Conservation (phyloP, 2,329 filamentous ascomycete species). For the Aspergillus intermedius region DNA sequence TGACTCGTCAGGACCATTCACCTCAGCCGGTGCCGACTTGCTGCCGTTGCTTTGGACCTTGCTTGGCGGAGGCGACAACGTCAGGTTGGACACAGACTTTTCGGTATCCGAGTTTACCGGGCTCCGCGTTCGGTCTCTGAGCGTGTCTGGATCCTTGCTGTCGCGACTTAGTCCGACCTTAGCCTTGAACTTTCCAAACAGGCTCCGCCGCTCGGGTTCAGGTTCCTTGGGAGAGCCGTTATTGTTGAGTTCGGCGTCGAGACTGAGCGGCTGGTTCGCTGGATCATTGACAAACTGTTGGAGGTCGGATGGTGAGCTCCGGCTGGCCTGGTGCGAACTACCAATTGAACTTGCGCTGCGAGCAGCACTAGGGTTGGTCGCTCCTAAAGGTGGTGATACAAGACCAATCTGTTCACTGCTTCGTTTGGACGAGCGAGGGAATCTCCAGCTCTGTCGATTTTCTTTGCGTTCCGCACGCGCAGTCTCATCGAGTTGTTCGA, state of each 20-base stretch:
- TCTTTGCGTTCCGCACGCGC: slow-evolving; percentile 55
- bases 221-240: slow-evolving; percentile 17
- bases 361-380: slow-evolving; percentile 57
- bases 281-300: slow-evolving; percentile 33
- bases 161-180: slow-evolving; percentile 52
- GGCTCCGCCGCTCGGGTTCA: slow-evolving; percentile 52
- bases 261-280: slow-evolving; percentile 28
- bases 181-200: slow-evolving; percentile 59
- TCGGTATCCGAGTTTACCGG: slow-evolving; percentile 38
- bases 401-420: slow-evolving; percentile 48
- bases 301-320: slow-evolving; percentile 41
- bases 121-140: slow-evolving; percentile 49
- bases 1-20: slow-evolving; percentile 16
- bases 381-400: slow-evolving; percentile 47
- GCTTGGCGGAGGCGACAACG: slow-evolving; percentile 27
- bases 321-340: slow-evolving; percentile 47
- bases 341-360: slow-evolving; percentile 63
- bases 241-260: slow-evolving; percentile 35
- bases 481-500: slow-evolving; percentile 64
- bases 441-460: slow-evolving; percentile 67
- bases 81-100: slow-evolving; percentile 25
- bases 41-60: slow-evolving; percentile 11
- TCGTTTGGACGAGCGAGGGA: slow-evolving; percentile 51
- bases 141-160: slow-evolving; percentile 48
- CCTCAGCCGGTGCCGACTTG: slow-evolving; percentile 16